Conservation (phyloP, 257 asterid genomes). For the Salvia hispanica region DNA sequence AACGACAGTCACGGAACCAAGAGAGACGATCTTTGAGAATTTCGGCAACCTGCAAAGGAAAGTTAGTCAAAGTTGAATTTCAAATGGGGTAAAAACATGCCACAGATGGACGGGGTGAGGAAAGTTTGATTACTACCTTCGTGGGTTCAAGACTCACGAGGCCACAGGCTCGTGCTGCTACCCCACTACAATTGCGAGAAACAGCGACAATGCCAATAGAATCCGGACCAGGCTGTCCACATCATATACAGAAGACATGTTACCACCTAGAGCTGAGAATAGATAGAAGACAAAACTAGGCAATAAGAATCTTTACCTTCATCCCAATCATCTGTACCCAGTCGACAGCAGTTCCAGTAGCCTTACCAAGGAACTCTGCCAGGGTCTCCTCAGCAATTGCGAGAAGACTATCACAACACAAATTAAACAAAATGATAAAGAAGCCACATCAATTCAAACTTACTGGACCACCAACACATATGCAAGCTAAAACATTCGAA, state of each 20-base stretch:
- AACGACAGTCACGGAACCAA: conserved; percentile 94
- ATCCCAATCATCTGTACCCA: conserved; percentile 99
- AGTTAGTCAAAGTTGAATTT: background rate
- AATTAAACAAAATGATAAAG: background rate
- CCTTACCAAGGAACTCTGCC: conserved; percentile 99
- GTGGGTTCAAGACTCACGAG: conserved; percentile 98
- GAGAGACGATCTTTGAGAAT: conserved; percentile 94
- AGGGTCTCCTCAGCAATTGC: conserved; percentile 99
- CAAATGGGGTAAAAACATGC: background rate
- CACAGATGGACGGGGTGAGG: background rate
- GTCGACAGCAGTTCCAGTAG: conserved; percentile 99
- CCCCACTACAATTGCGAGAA: conserved; percentile 94
- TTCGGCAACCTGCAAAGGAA: conserved; percentile 72
- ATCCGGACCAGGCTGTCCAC: conserved; percentile 99
- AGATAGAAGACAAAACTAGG: background rate
- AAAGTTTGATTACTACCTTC: conserved; percentile 53
- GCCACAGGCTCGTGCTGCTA: conserved; percentile 99
- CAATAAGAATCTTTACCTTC: conserved; percentile 56
- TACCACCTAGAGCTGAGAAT: background rate
- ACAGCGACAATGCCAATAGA: conserved; percentile 97
- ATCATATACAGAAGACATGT: background rate
- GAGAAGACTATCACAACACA: conserved; percentile 60
- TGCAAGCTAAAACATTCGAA: conserved; percentile 1
- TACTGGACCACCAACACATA: background rate
- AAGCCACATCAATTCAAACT: background rate